phyloP scores from a whole-genome alignment of 2,329 filamentous ascomycete species.

The Pleomassaria siparia region DNA sequence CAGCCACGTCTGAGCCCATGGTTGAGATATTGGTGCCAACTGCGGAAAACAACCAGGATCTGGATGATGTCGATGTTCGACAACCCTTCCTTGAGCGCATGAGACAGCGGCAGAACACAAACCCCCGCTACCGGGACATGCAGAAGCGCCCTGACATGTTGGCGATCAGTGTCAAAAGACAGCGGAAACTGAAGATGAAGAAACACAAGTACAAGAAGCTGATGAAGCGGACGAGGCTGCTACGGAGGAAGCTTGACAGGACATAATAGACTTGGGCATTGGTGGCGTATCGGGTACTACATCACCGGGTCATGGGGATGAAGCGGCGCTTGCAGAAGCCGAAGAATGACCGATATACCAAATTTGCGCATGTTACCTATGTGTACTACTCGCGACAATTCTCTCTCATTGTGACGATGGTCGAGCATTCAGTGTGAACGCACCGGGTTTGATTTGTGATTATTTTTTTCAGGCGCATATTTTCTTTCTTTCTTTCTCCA shows the following conservation, averaged over 20 bases:
- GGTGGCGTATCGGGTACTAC: conserved; percentile 13
- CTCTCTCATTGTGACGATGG: neutral
- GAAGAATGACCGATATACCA: neutral
- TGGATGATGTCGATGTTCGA: conserved; percentile 42
- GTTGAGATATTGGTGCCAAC: conserved; percentile 36
- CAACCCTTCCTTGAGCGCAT: conserved; percentile 69
- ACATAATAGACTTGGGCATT: conserved; percentile 30
- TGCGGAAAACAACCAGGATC: conserved; percentile 29
- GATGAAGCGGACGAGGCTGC: conserved; percentile 85
- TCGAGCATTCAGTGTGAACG: conserved; percentile 7
- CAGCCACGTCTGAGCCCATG: conserved; percentile 54
- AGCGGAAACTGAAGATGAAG: conserved; percentile 98
- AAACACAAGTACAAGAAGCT: conserved; percentile 99
- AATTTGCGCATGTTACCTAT: neutral
- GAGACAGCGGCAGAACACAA: conserved; percentile 63
- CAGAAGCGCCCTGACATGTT: conserved; percentile 60
- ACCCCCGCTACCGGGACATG: conserved; percentile 52
- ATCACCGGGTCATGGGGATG: conserved; percentile 12
- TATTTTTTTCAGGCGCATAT: conserved; percentile 8
- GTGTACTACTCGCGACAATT: neutral
- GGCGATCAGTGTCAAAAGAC: conserved; percentile 86
- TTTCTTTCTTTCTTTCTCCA: no score
- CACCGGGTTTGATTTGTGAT: conserved; percentile 14
- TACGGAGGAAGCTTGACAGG: conserved; percentile 75
- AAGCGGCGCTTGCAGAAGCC: conserved; percentile 5